Base-by-base conservation (phyloP, 2,329 filamentous ascomycete genomes). In the Pezizomycotina sp. region DNA sequence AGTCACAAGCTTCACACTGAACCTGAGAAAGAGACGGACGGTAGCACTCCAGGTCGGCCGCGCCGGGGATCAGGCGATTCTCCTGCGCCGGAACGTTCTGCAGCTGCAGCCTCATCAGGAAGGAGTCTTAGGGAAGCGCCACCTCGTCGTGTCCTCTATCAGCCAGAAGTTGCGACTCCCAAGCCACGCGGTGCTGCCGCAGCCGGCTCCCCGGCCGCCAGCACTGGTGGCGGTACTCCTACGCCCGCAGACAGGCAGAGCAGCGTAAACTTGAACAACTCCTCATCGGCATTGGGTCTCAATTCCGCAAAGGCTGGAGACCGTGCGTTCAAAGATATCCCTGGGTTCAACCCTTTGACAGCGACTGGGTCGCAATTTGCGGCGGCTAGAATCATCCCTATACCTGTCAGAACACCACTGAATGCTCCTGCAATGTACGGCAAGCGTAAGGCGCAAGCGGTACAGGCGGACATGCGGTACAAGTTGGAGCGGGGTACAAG, bases 381-480 rank as follows among this genome's bases (percentile, higher is more conserved):
- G n/a, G n/a, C n/a, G n/a, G n/a, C n/a, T n/a, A n/a, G n/a, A n/a
- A n/a, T n/a, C n/a, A n/a, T n/a, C n/a, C n/a, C n/a, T n/a, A n/a
- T n/a, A n/a, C n/a, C n/a, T n/a, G n/a, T n/a, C n/a, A n/a, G n/a
- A n/a, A n/a, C n/a, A n/a, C n/a, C n/a, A n/a, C n/a, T n/a, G n/a
- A n/a, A n/a, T n/a, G n/a, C n/a, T n/a, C n/a, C n/a, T n/a, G n/a
- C n/a, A n/a, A n/a, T n/a, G n/a, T n/a, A n/a, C 16, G 31, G 31
- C 14, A 20, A 22, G 55, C 48, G 60, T 48, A 70, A 71, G 5
- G 77, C 74, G 49, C 73, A 78, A 44, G 80, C 80, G 1, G 79
- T 80, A 2, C 89, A 91, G 53, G 92, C 93, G 47, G 95, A 93
- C 53, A 76, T 86, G 31, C 75, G 84, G 27, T 91, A 82, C 45